Base-by-base conservation (phyloP, 192 early-diverging fungal genomes). In the Coemansia sp. region DNA sequence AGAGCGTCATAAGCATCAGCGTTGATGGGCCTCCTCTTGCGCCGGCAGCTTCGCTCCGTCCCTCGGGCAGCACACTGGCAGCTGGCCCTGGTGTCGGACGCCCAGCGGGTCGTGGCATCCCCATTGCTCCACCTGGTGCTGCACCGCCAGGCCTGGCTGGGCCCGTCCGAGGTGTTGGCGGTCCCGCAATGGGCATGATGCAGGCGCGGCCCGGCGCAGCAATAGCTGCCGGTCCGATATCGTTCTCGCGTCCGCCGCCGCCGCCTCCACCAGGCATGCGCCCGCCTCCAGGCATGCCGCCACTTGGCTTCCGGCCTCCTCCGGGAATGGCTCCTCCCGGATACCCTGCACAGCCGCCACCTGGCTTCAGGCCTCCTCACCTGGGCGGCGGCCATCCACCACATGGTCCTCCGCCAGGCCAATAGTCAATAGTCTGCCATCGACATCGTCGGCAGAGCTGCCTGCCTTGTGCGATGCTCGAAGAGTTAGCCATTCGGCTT, bases 121-220 rank as follows among this genome's bases (percentile, higher is more conserved):
- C 89, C 9, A 71, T 92, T 56, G 86, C 87, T 10, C 77, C 69
- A 45, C 74, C 80, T 20, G 76, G 66, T 17, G 78, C 79, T 38
- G 67, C 75, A 17, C 76, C 77, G 31, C 64, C 84, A 15, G 92
- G 93, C 39, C 84, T 98, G 46, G 86, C 90, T 31, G 95, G 94
- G 29, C 97, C 96, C 32, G 91, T 98, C n/a, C 88, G 94, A 58
- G 97, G 97, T 57, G 90, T 99, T 40, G 96, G 97, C 70, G 97
- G 95, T 31, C 97, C 97, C 36, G 92, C 91, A 20, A 87, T 90
- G 45, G 87, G 87, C 65, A 91, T 92, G 86, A 98, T 98, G 94
- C 86, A 89, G 64, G 95, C 94, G 38, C 88, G 84, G 49, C 85
- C 88, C 60, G 87, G 79, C n/a, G 82, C 86, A 6, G 84, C 88